Percentiles rank a stretch among this genome's conserved stretches.
These are phyloP conservation scores for Cryomyces minteri DNA, from an alignment of 495 filamentous ascomycete genomes.

Conservation along the genomic window DNA sequence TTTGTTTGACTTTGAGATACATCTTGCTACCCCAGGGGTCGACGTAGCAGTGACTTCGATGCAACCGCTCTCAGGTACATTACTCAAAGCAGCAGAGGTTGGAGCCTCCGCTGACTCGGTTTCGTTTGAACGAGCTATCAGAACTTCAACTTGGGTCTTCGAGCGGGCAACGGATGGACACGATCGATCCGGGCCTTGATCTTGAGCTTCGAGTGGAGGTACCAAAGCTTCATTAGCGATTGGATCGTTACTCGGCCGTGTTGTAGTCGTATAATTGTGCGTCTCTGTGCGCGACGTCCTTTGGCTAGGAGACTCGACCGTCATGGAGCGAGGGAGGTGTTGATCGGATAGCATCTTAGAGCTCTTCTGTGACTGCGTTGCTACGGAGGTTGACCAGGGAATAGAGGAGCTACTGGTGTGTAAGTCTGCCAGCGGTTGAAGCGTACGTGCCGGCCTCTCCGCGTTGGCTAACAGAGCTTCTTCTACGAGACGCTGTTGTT, in stretches of 20 bases:
- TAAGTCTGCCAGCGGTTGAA: neutral
- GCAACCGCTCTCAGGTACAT: neutral
- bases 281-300: neutral
- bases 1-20: neutral
- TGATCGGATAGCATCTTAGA: neutral
- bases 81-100: neutral
- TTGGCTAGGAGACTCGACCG: neutral
- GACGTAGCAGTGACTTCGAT: neutral
- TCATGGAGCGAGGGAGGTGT: neutral
- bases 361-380: neutral
- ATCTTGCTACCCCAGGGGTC: neutral
- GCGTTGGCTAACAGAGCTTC: constrained; percentile 4
- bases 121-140: neutral
- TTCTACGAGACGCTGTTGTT: constrained; percentile 11
- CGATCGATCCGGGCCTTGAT: neutral
- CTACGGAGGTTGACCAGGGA: constrained; percentile 11
- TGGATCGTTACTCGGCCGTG: neutral
- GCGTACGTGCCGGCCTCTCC: neutral
- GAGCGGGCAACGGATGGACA: neutral
- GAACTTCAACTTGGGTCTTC: neutral
- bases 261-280: neutral
- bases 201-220: neutral
- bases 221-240: neutral
- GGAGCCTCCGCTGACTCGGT: neutral
- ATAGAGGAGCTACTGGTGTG: constrained; percentile 8